Evolutionary conservation across 2,329 filamentous ascomycete genomes (phyloP).

Genomic region (Coleophoma eucalyptorum): DNA sequence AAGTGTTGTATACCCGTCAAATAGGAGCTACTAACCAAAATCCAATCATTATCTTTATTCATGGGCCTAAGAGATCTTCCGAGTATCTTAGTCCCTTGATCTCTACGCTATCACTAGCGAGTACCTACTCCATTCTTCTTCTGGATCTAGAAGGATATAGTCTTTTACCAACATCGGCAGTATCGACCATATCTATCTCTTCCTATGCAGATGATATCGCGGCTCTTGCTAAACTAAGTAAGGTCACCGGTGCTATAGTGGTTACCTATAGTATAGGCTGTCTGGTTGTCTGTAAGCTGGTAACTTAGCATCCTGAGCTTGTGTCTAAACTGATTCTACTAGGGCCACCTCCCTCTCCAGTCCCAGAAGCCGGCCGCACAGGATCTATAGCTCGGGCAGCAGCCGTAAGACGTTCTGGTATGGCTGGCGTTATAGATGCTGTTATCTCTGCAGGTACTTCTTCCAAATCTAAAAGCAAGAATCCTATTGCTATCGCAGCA

Average conservation of each 20-base stretch:
- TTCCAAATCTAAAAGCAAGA: constrained; percentile 28
- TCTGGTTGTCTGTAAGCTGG: constrained; percentile 40
- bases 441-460: constrained; percentile 34
- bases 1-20: constrained; percentile 34
- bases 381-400: constrained; percentile 31
- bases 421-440: constrained; percentile 37
- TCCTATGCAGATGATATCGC: constrained; percentile 39
- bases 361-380: constrained; percentile 31
- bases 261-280: constrained; percentile 50
- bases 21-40: constrained; percentile 18
- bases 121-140: constrained; percentile 33
- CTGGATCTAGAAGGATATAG: constrained; percentile 55
- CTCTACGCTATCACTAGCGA: constrained; percentile 24
- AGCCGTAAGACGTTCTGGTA: constrained; percentile 37
- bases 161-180: constrained; percentile 44
- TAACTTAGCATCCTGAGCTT: constrained; percentile 31
- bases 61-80: constrained; percentile 46
- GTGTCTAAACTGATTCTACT: constrained; percentile 42
- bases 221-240: constrained; percentile 31
- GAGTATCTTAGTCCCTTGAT: constrained; percentile 43
- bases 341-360: constrained; percentile 41
- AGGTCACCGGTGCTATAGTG: constrained; percentile 32
- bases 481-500: constrained; percentile 37
- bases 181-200: constrained; percentile 35
- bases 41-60: constrained; percentile 47